These are phyloP conservation scores for Tulasnella sp. DNA, from an alignment of 768 basidiomycete genomes.

Conservation along the genomic window DNA sequence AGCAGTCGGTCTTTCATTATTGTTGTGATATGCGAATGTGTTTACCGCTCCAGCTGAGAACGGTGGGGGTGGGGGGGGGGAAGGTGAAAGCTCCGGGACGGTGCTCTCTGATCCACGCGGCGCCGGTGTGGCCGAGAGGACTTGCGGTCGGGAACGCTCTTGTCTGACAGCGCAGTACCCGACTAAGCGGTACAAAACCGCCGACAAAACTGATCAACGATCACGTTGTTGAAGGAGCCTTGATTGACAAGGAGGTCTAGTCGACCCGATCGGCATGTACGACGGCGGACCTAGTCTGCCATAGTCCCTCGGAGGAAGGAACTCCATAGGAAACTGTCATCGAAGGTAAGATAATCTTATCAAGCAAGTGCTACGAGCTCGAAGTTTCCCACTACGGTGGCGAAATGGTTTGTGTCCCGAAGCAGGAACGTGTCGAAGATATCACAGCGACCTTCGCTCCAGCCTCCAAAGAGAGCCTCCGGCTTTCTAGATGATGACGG, in stretches of 20 bases:
- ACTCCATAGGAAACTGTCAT: neutral
- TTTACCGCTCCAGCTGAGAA: neutral
- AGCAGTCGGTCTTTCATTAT: neutral
- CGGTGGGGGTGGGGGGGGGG: too few species aligned
- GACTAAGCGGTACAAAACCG: neutral
- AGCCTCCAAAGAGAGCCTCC: neutral
- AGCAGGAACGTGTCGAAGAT: neutral
- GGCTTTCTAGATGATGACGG: neutral
- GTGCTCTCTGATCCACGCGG: neutral
- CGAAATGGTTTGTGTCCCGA: neutral
- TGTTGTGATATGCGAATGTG: neutral
- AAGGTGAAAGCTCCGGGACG: neutral
- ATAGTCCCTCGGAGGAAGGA: neutral
- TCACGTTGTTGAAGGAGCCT: neutral
- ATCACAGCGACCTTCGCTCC: neutral
- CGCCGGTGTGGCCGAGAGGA: neutral
- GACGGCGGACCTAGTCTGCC: neutral
- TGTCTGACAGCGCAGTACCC: neutral
- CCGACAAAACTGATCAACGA: neutral
- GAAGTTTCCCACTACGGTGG: neutral
- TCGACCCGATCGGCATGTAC: neutral
- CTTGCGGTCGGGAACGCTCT: neutral
- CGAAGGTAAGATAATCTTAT: neutral
- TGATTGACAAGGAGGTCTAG: neutral
- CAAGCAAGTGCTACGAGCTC: neutral